Evolutionary conservation across 2,329 filamentous ascomycete species (phyloP), one percentile per base, ranked within the genome.

Genomic region (Alternaria panax): DNA sequence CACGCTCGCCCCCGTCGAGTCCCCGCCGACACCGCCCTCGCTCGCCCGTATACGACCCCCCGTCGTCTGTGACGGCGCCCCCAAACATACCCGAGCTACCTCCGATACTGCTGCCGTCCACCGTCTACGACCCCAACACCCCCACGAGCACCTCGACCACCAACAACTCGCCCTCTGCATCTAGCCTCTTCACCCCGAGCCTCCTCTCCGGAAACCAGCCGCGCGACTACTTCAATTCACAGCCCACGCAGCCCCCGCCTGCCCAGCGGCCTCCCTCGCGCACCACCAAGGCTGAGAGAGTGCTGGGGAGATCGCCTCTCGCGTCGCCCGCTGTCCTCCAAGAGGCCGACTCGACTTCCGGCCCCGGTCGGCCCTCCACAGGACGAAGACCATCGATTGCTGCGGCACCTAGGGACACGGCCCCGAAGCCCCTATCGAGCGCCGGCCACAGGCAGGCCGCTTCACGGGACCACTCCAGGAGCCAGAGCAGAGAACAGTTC

Each of bases 141-240:
- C 71, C 76, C 7, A 72, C 71, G 36, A 74, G 65, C 58, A 47
- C 59, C 25, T 71, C 71, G 40, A 69, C 74, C 7, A 66, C 63
- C 48, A 68, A 65, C 47, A 68, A 65, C 51, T 69, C 72, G 22
- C 76, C 75, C 46, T 75, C 74, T 40, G 76, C 76, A n/a, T 66
- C 76, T 41, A 72, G 71, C 56, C 66, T 77, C 18, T 72, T 75
- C 50, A 75, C 75, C 42, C 72, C 77, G 11, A 71, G 57, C 47
- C 66, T 73, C n/a, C 63, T 72, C 54, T 57, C 63, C 22, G 50
- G 65, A 30, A 54, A 30, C 51, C 63, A 67, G 52, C 68, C 73
- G 25, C 63, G 73, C 34, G 79, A 80, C 64, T 80, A 80, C 67
- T 80, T 80, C 70, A 75, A 67, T 55, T 66, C 70, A 32, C 73